Evolutionary conservation across 495 filamentous ascomycete genomes (phyloP), one percentile per base, ranked within the genome.

Genomic region (Xylaria sp.): DNA sequence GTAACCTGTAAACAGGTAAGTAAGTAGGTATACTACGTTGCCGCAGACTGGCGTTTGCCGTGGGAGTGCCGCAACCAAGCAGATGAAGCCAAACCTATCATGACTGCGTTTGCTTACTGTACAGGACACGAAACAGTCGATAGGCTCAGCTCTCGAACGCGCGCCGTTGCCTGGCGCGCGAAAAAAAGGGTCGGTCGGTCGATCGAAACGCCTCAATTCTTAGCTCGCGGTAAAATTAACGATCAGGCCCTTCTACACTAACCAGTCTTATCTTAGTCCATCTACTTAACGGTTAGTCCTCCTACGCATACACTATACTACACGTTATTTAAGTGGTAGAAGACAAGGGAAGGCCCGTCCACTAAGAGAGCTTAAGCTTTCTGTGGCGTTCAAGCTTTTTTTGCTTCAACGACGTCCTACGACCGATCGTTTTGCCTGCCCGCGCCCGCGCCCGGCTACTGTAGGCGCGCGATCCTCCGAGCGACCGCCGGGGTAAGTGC

Each of bases 31-130:
- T 66, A 40, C 62, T 37, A 65, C 43, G 44, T 50, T 65, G 44
- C 62, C n/a, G n/a, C n/a, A n/a, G n/a, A n/a, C n/a, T n/a, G n/a
- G n/a, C n/a, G n/a, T n/a, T n/a, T n/a, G n/a, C n/a, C n/a, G 19
- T 12, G 33, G 35, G 3, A 40, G 46, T 67, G 21, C 44, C 64
- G 48, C 48, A 35, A 35, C n/a, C 58, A 9, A 61, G 37, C 37
- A 40, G 37, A 43, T 7, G 12, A 62, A 62, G 63, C 48, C 64
- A 55, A 48, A 31, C 43, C 37, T 21, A 26, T 55, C 21, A 67
- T 53, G 46, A 41, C 61, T 46, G 61, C 46, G n/a, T n/a, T 31
- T 67, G 64, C 64, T 67, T 67, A 67, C 64, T 67, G 64, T 67
- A 29, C 64, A 29, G 7, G 64, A 2, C n/a, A 41, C 19, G 5